phyloP scores from a whole-genome alignment of 352 stramenopile genomes.

The Pythium plurisporium region DNA sequence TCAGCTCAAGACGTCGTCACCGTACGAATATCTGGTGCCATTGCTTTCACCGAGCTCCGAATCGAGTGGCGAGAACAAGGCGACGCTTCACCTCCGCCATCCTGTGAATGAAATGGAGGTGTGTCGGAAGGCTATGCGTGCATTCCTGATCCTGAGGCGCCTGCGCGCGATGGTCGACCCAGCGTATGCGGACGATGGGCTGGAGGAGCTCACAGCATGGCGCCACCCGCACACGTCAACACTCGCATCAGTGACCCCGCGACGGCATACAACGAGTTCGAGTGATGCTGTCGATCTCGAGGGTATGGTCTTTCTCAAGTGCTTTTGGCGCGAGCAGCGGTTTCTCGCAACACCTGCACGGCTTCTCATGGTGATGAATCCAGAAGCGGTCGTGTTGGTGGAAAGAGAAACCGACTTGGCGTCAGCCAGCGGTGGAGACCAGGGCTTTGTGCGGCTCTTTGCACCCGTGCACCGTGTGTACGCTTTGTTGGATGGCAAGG shows the following conservation, averaged over 20 bases:
- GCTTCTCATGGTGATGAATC: constrained; percentile 69
- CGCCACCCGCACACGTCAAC: constrained; percentile 54
- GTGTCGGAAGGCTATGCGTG: constrained; percentile 62
- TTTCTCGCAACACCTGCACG: constrained; percentile 58
- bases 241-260: constrained; percentile 28
- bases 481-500: constrained; percentile 58
- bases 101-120: constrained; percentile 69
- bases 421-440: constrained; percentile 16
- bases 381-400: constrained; percentile 63
- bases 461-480: constrained; percentile 70
- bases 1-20: constrained; percentile 56
- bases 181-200: constrained; percentile 34
- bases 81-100: constrained; percentile 38
- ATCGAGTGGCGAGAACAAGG: constrained; percentile 19
- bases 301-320: constrained; percentile 67
- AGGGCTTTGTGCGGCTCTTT: constrained; percentile 53
- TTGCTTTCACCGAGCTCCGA: constrained; percentile 19
- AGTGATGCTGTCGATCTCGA: constrained; percentile 28
- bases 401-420: constrained; percentile 32
- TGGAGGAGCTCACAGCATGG: constrained; percentile 52
- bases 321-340: constrained; percentile 73
- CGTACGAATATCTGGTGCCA: constrained; percentile 64
- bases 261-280: constrained; percentile 1
- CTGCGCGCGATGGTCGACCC: constrained; percentile 50
- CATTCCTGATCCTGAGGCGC: constrained; percentile 58